phyloP scores from a whole-genome alignment of 345 rosid species.

The Hirschfeldia incana region DNA sequence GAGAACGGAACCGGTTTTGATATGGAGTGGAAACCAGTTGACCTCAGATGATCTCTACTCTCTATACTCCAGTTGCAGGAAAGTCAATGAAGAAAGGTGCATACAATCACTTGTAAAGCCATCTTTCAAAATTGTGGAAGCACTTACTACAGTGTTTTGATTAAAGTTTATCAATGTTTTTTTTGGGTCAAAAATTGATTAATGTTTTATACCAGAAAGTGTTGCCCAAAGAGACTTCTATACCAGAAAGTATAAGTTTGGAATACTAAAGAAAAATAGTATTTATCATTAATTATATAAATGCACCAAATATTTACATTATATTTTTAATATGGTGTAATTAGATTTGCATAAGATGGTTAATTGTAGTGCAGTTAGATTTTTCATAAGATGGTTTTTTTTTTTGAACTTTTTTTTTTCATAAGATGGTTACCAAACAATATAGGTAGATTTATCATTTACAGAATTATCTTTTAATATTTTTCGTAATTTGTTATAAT shows the following conservation, averaged over 20 bases:
- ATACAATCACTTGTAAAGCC: background rate
- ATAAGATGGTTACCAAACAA: too few species aligned
- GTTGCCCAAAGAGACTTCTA: too few species aligned
- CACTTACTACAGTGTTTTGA: background rate
- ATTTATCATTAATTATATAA: background rate
- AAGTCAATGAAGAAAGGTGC: background rate
- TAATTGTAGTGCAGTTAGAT: too few species aligned
- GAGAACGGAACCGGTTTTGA: background rate
- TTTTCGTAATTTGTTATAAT: too few species aligned
- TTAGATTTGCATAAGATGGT: too few species aligned
- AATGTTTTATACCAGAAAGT: too few species aligned
- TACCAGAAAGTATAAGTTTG: background rate
- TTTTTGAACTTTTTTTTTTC: too few species aligned
- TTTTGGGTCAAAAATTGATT: too few species aligned
- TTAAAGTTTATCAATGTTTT: background rate
- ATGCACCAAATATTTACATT: background rate
- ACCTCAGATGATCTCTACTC: background rate
- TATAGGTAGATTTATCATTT: too few species aligned
- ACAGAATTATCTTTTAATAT: too few species aligned
- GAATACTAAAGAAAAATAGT: background rate
- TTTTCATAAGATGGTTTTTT: too few species aligned
- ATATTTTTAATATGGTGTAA: background rate
- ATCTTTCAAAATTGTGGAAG: background rate
- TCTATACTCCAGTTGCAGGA: background rate
- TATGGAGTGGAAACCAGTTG: background rate